phyloP scores from a whole-genome alignment of 768 basidiomycete species.

The Piloderma croceum region DNA sequence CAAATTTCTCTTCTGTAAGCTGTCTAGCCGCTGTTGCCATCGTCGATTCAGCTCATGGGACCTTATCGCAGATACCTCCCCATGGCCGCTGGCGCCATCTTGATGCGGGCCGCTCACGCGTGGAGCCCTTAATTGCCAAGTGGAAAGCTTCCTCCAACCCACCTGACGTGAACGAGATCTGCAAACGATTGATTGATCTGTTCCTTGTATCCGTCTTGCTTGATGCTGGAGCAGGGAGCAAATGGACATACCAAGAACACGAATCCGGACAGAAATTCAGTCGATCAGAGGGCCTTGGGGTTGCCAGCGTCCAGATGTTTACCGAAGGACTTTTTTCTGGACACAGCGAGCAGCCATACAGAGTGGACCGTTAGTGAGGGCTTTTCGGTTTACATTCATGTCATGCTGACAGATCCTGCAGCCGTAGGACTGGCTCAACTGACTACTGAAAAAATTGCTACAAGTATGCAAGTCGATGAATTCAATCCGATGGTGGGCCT shows the following conservation, averaged over 20 bases:
- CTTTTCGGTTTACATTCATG: too few species aligned
- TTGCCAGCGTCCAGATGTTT: conserved; percentile 92
- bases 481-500: conserved; percentile 87
- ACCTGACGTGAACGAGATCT: conserved; percentile 51
- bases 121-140: conserved; percentile 50
- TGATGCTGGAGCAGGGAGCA: conserved; percentile 87
- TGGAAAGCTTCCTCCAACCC: conserved; percentile 45
- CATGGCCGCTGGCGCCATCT: conserved; percentile 91
- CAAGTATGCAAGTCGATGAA: conserved; percentile 73
- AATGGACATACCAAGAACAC: conserved; percentile 72
- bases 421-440: conserved; percentile 67
- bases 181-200: conserved; percentile 78
- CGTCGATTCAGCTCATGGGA: not conserved
- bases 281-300: conserved; percentile 79
- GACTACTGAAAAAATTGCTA: conserved; percentile 51
- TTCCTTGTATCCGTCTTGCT: conserved; percentile 89
- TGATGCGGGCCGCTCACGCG: conserved; percentile 60
- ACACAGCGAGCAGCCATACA: conserved; percentile 49
- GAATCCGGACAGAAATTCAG: conserved; percentile 46
- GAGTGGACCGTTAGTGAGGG: conserved; percentile 84
- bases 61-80: conserved; percentile 63
- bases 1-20: conserved; percentile 57
- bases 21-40: not conserved
- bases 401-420: conserved; percentile 23
- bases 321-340: conserved; percentile 75